Conservation (phyloP, 495 filamentous ascomycete species). For the Neurospora sp. region DNA sequence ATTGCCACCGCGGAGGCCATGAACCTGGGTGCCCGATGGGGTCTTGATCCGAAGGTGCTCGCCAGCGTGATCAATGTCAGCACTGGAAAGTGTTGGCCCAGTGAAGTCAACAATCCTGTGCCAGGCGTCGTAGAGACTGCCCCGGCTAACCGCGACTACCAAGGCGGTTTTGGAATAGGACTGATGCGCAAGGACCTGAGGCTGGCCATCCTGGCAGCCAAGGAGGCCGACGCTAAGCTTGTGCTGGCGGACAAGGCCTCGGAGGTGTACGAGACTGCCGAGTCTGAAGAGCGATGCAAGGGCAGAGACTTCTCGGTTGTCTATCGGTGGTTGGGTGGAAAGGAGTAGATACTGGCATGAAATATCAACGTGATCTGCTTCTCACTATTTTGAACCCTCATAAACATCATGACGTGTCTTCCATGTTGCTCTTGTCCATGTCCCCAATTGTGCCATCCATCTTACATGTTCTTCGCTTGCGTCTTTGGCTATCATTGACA, state of each 20-base stretch:
- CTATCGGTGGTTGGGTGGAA: slow-evolving; percentile 59
- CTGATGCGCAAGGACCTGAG: slow-evolving; percentile 80
- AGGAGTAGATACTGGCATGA: slow-evolving; percentile 21
- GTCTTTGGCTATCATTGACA: too few relatives aligned
- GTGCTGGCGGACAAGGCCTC: slow-evolving; percentile 53
- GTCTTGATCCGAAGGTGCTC: slow-evolving; percentile 69
- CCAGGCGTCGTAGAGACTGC: slow-evolving; percentile 68
- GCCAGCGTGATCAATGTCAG: slow-evolving; percentile 75
- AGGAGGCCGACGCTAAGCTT: slow-evolving; percentile 54
- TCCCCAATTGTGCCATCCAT: too few relatives aligned
- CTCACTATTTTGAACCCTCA: too few relatives aligned
- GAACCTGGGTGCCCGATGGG: slow-evolving; percentile 79
- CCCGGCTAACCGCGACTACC: slow-evolving; percentile 63
- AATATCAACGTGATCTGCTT: neutral
- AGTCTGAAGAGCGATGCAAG: slow-evolving; percentile 48
- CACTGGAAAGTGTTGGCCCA: slow-evolving; percentile 85
- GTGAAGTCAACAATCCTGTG: slow-evolving; percentile 86
- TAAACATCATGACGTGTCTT: too few relatives aligned
- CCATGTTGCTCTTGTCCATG: too few relatives aligned
- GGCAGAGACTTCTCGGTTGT: slow-evolving; percentile 81
- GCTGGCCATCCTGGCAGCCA: slow-evolving; percentile 63
- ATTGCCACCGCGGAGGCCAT: slow-evolving; percentile 89
- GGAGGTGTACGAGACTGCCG: slow-evolving; percentile 56
- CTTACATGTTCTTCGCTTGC: too few relatives aligned
- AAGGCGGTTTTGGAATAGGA: slow-evolving; percentile 71